Evolutionary conservation across 2,329 filamentous ascomycete species (phyloP).

Genomic region (Ascochyta pisi): DNA sequence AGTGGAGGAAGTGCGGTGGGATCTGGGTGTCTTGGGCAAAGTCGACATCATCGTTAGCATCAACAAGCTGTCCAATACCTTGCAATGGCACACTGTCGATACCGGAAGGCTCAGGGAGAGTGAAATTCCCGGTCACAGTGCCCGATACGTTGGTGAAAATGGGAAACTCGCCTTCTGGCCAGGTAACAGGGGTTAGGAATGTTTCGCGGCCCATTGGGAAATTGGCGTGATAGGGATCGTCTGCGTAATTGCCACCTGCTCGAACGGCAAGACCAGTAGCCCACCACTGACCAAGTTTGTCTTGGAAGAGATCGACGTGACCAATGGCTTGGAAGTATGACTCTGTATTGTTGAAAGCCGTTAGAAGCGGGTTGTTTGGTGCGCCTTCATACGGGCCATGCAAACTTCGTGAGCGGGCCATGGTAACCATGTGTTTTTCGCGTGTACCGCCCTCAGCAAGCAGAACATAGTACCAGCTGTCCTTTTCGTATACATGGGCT

Average conservation of each 20-base stretch:
- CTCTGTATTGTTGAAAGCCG: constrained; percentile 10
- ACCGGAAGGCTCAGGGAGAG: too few relatives aligned
- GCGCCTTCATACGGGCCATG: constrained; percentile 22
- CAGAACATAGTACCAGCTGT: constrained; percentile 43
- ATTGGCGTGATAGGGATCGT: too few relatives aligned
- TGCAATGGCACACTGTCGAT: background rate
- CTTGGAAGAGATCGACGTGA: constrained; percentile 20
- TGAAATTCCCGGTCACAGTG: too few relatives aligned
- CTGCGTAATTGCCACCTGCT: too few relatives aligned
- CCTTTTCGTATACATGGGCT: constrained; percentile 43
- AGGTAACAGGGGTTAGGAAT: too few relatives aligned
- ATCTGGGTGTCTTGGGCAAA: background rate
- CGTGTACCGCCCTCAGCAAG: constrained; percentile 44
- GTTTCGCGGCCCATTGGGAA: too few relatives aligned
- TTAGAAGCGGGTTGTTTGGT: constrained; percentile 20
- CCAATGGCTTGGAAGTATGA: constrained; percentile 23
- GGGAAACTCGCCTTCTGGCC: too few relatives aligned
- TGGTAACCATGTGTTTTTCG: constrained; percentile 36
- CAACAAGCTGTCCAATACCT: background rate
- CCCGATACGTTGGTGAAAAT: too few relatives aligned
- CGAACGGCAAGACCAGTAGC: too few relatives aligned
- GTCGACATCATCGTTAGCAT: background rate
- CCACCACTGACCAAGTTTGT: background rate
- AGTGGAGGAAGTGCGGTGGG: background rate
- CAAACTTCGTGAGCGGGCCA: constrained; percentile 21